phyloP scores from a whole-genome alignment of 371 early-diverging fungal species.

The Cokeromyces recurvatus region DNA sequence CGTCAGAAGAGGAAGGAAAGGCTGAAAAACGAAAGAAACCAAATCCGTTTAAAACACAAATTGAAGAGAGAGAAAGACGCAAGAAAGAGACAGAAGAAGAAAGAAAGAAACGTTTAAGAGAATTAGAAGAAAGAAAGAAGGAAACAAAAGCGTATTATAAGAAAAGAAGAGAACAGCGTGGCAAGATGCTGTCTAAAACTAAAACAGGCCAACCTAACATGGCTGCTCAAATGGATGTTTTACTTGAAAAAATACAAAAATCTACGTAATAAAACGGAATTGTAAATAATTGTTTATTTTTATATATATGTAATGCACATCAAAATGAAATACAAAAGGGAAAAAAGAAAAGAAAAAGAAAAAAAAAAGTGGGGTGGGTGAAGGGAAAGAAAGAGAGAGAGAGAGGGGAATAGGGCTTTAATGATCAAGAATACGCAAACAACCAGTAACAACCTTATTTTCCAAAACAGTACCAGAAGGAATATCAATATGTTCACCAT shows the following conservation, averaged over 20 bases:
- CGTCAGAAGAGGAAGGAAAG: conserved; percentile 22
- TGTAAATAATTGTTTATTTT: too few relatives aligned
- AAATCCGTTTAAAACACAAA: conserved; percentile 58
- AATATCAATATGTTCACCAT: conserved; percentile 92
- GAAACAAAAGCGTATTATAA: conserved; percentile 50
- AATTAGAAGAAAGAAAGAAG: conserved; percentile 36
- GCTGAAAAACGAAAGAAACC: conserved; percentile 32
- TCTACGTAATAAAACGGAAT: too few relatives aligned
- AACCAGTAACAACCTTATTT: conserved; percentile 97
- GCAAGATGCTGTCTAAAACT: conserved; percentile 54
- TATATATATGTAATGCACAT: too few relatives aligned
- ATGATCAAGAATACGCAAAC: conserved; percentile 84
- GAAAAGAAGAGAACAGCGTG: conserved; percentile 51
- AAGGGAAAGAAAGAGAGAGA: too few relatives aligned
- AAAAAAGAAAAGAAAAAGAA: too few relatives aligned
- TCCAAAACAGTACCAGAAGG: conserved; percentile 95
- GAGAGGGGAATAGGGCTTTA: too few relatives aligned
- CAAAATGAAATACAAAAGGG: too few relatives aligned
- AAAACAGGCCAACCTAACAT: conserved; percentile 62
- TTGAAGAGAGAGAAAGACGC: conserved; percentile 43
- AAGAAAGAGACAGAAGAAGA: conserved; percentile 40
- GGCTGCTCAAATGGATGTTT: conserved; percentile 57
- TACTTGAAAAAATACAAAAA: conserved; percentile 59
- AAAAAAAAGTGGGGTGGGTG: too few relatives aligned
- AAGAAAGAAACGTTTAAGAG: conserved; percentile 26